Percentiles rank a stretch among this genome's conserved stretches.
These are phyloP conservation scores for Medicago lupulina DNA, from an alignment of 306 rosid genomes.

Conservation along the genomic window DNA sequence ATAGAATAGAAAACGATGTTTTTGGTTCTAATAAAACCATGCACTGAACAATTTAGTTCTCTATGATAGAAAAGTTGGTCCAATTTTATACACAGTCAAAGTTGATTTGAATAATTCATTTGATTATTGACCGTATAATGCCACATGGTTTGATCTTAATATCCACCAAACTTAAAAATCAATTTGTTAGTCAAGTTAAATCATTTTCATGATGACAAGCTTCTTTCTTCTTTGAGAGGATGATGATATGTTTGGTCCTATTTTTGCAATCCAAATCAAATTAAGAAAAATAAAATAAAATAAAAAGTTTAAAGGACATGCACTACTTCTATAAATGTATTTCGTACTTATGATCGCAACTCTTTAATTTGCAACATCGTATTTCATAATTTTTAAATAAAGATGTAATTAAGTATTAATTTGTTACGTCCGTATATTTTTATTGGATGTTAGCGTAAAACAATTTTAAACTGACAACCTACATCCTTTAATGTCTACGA, in stretches of 20 bases:
- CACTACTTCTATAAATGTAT: too few species aligned
- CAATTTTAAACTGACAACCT: too few species aligned
- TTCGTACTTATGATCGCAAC: too few species aligned
- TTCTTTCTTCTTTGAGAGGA: too few species aligned
- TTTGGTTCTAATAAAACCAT: conserved; percentile 2
- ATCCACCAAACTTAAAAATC: neutral
- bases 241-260: neutral
- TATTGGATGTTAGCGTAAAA: too few species aligned
- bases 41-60: neutral
- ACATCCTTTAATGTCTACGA: too few species aligned
- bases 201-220: neutral
- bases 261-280: neutral
- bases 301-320: too few species aligned
- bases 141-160: conserved; percentile 16
- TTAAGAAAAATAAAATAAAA: neutral
- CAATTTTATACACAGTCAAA: conserved; percentile 23
- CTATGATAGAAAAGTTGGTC: neutral
- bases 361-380: too few species aligned
- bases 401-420: too few species aligned
- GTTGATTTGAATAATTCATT: neutral
- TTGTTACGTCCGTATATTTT: too few species aligned
- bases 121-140: neutral
- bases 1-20: conserved; percentile 16
- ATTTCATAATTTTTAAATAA: too few species aligned
- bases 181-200: conserved; percentile 7